Evolutionary conservation across 75 land plant genomes (phyloP).

Genomic region (Adiantum capillusveneris): DNA sequence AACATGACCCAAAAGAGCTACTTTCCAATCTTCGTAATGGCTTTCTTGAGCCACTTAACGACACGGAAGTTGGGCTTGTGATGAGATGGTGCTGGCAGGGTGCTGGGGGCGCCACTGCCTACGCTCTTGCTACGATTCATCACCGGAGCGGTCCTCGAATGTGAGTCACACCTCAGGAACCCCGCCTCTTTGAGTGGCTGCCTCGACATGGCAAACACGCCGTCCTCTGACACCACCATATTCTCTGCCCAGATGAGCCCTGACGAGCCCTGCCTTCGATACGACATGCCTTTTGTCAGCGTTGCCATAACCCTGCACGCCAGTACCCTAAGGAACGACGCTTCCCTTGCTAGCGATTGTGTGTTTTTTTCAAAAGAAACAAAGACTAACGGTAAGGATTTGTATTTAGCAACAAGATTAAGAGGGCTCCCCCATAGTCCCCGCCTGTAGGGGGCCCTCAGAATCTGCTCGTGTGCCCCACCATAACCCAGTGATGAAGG

Average conservation of each 20-base stretch:
- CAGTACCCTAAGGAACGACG: too few relatives aligned
- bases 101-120: neutral
- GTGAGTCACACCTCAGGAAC: too few relatives aligned
- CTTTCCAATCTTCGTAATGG: neutral
- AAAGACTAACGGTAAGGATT: too few relatives aligned
- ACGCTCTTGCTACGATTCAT: neutral
- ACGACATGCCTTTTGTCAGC: slow-evolving; percentile 15
- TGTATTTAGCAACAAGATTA: too few relatives aligned
- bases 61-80: neutral
- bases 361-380: too few relatives aligned
- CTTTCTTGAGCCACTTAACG: slow-evolving; percentile 1
- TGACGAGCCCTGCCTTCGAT: slow-evolving; percentile 11
- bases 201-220: neutral
- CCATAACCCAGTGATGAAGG: too few relatives aligned
- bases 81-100: neutral
- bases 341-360: too few relatives aligned
- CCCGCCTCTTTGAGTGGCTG: neutral
- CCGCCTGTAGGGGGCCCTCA: too few relatives aligned
- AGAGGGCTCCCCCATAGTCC: too few relatives aligned
- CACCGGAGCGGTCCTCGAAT: too few relatives aligned
- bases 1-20: too few relatives aligned
- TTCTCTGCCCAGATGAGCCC: slow-evolving; percentile 15
- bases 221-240: slow-evolving; percentile 9
- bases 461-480: too few relatives aligned
- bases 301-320: slow-evolving; percentile 13